Evolutionary conservation across 208 protist species (phyloP), one percentile per base, ranked within the genome.

Genomic region (Trypanosoma cruzi): DNA sequence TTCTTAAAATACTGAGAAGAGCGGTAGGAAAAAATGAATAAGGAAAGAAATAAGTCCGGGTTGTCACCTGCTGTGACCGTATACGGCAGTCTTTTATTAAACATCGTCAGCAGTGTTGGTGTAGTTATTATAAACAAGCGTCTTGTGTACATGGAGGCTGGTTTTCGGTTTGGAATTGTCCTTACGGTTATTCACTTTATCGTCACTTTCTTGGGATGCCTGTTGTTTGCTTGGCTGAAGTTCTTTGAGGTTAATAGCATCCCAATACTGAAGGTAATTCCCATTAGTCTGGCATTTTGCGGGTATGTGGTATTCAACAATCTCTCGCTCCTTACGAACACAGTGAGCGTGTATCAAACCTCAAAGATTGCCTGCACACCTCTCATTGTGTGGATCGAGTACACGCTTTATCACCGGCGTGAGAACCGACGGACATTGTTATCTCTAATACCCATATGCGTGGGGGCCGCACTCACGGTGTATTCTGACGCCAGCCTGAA

Each of bases 221-320:
- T 82, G n/a, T 32, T 86, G 13, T 87, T 89, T 37, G 80, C 83
- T 16, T 24, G 58, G 52, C 40, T 88, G 0, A 31, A 56, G 6
- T 65, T 32, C 28, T 85, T 90, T 60, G 55, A 66, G 32, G 57
- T 68, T 0, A 92, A 90, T 49, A 34, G 46, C 14, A 75, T 94
- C 16, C 42, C 46, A 6, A 49, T 89, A 22, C 42, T 48, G 2
- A 65, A 65, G 18, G 84, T 95, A 8, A 11, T 94, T 11, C 80
- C 86, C 29, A 88, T 96, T 32, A 80, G 75, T 64, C 74, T 76
- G 53, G 89, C 81, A 10, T 96, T 95, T 68, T 92, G 89, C 59
- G 89, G 91, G 26, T 92, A 89, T 64, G 88, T 96, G 5, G 85
- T 92, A 24, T 94, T 93, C 65, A 95, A 93, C 71, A 96, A 96